phyloP scores from a whole-genome alignment of 192 early-diverging fungal genomes.

The Backusella westeae region DNA sequence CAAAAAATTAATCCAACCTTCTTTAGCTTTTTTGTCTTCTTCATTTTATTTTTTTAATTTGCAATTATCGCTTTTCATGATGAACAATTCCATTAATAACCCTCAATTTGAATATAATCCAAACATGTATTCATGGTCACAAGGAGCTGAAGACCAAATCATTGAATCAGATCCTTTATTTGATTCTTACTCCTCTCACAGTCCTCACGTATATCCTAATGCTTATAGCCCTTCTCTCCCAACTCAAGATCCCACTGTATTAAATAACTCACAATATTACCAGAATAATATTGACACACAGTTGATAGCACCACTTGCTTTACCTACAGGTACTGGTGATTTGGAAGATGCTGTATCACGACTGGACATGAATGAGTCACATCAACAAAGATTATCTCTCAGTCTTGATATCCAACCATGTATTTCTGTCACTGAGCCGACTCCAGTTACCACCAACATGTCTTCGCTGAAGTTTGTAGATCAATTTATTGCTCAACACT shows the following conservation, averaged over 20 bases:
- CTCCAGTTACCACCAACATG: neutral
- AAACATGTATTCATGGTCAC: neutral
- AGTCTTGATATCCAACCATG: constrained; percentile 12
- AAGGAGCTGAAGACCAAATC: neutral
- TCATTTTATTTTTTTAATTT: neutral
- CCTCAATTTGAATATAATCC: neutral
- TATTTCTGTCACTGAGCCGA: constrained; percentile 16
- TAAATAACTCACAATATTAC: neutral
- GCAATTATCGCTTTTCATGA: neutral
- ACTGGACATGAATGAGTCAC: neutral
- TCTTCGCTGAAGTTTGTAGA: neutral
- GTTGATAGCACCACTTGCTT: neutral
- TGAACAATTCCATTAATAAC: neutral
- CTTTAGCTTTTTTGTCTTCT: constrained; percentile 11
- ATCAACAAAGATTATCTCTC: neutral
- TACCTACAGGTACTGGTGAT: neutral
- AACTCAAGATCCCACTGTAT: neutral
- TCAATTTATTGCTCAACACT: constrained; percentile 12
- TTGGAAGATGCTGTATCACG: constrained; percentile 1
- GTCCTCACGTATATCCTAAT: neutral
- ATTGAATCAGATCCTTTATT: neutral
- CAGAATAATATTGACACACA: neutral
- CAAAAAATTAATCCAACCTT: neutral
- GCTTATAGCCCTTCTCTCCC: neutral
- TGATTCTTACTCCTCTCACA: neutral